A percentile compares a stretch with the other conserved stretches of the same genome.
Evolutionary conservation across 352 stramenopile genomes (phyloP).

Genomic region (Blastocystis sp.): DNA sequence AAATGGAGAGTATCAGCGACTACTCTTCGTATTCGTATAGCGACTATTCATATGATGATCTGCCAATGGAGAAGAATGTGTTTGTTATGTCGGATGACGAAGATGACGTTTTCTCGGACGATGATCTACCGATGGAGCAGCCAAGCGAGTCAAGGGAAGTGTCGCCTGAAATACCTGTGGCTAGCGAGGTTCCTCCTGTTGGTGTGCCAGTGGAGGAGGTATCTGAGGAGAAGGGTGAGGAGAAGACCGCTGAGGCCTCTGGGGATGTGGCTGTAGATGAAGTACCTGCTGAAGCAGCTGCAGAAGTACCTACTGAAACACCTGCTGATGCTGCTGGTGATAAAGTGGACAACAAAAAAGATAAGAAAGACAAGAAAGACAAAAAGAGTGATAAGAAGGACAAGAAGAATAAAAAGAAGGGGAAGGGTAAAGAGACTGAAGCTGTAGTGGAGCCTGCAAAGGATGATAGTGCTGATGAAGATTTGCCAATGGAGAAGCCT

Average conservation of each 20-base stretch:
- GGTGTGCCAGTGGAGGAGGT: neutral
- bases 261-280: neutral
- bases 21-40: neutral
- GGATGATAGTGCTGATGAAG: neutral
- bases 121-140: slow-evolving; percentile 29
- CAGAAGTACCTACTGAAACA: neutral
- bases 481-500: neutral
- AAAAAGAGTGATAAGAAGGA: neutral
- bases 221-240: neutral
- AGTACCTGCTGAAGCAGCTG: neutral
- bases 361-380: neutral
- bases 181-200: neutral
- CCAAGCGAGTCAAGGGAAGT: neutral
- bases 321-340: neutral
- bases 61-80: neutral
- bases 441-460: neutral
- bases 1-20: neutral
- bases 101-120: slow-evolving; percentile 42
- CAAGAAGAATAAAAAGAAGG: neutral
- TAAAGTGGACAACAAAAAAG: neutral
- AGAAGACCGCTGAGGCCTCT: neutral
- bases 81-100: slow-evolving; percentile 39
- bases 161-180: neutral
- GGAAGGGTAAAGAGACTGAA: neutral
- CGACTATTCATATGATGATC: neutral